These are phyloP conservation scores for Mortierella alpina DNA, from an alignment of 192 early-diverging fungal species.

Conservation along the genomic window DNA sequence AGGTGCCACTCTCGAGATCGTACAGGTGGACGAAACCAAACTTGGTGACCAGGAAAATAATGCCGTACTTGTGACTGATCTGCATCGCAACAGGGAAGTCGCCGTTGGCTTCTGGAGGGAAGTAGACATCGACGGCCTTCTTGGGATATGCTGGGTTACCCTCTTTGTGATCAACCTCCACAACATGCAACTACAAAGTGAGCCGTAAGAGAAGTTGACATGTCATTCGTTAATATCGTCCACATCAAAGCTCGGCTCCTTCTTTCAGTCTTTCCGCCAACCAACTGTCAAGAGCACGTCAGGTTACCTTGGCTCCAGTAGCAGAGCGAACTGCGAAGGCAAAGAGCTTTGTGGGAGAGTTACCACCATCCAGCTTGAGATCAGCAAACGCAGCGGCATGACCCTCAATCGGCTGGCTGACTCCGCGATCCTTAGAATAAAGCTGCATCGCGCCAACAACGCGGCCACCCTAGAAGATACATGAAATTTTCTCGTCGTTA, in stretches of 20 bases:
- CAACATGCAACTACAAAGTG: constrained; percentile 82
- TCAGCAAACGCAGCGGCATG: constrained; percentile 97
- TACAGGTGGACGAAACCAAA: constrained; percentile 98
- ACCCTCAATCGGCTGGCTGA: constrained; percentile 95
- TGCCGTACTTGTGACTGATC: constrained; percentile 91
- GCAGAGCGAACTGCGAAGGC: constrained; percentile 90
- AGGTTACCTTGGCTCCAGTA: constrained; percentile 79
- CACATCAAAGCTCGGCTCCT: not conserved
- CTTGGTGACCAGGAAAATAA: constrained; percentile 97
- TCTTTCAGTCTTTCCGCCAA: not conserved
- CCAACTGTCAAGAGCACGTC: not conserved
- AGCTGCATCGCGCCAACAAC: constrained; percentile 98
- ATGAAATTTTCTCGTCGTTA: not conserved
- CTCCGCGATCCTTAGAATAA: constrained; percentile 91
- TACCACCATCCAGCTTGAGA: constrained; percentile 73
- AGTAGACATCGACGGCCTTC: constrained; percentile 91
- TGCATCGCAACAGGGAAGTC: constrained; percentile 99
- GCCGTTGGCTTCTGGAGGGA: constrained; percentile 93
- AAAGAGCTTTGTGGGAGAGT: constrained; percentile 88
- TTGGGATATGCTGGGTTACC: constrained; percentile 92
- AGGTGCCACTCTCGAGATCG: constrained; percentile 93
- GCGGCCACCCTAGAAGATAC: constrained; percentile 72
- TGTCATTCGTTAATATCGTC: not conserved
- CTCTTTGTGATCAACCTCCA: constrained; percentile 96
- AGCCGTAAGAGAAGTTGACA: not conserved